Base-by-base conservation (phyloP, 2,329 filamentous ascomycete species). In the Allantophomopsis lycopodina region DNA sequence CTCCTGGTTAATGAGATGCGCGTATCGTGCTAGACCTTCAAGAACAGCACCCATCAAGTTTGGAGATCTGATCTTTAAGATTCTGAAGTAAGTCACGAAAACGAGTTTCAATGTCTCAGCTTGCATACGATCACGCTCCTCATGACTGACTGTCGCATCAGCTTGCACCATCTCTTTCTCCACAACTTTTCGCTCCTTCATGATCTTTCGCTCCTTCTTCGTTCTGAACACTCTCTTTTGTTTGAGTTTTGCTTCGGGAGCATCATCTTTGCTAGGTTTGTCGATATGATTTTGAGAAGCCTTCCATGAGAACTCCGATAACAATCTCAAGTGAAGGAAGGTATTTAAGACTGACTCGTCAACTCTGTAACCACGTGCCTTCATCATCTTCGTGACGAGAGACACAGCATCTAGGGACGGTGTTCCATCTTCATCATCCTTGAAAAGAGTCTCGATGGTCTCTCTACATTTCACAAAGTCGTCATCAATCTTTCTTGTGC, bases 1-100 rank as follows among this genome's bases (percentile, higher is more conserved):
- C 56, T 98, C 86, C 55, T 98, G 87, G 63, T 98, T 98, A 69
- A 98, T 98, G 43, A 98, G 71, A 57, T 95, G 91, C 3, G 88
- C 80, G 56, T 94, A 98, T 55, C 87, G 87, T 38, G 89, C 88
- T 16, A 98, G 66, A 20, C 91, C 91, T 64, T 96, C 91, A 5
- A 98, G 72, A 0, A 95, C 88, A 12, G 89, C 88, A n/a, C 91
- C 91, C 85, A 95, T 96, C 14, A 98, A 73, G 48, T 82, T 76
- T 12, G 85, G 79, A 17, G 76, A 71, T 18, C 87, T 77, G 40
- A 78, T 69, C 64, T 96, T 96, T 34, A 98, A 66, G 40, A 96
- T 89, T 39, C 88, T 81, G 61, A 98, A 96, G 64, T 98, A 98
- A 2, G 79, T 82, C 13, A 84, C 84, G 56, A 98, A 98, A 10